Evolutionary conservation across 352 stramenopile species (phyloP), one percentile per base, ranked within the genome.

Genomic region (Peronosclerospora sorghi): DNA sequence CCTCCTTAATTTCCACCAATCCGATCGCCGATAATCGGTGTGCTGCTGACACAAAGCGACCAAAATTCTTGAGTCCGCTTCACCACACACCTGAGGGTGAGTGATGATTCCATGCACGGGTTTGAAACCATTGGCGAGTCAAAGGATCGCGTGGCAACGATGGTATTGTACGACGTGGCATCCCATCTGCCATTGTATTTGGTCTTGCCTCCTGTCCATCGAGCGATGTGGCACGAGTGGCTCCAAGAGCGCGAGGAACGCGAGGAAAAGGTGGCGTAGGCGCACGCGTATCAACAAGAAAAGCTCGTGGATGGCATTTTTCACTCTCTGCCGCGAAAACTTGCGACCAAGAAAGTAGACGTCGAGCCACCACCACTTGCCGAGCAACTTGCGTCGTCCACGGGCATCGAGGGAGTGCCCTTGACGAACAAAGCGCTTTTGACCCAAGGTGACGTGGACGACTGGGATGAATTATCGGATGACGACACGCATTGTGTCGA

Each of bases 211-310:
- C 83, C 81, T 2, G n/a, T 63, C 13, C 95, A 94, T 45, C 78
- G 83, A 6, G 71, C 85, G 2, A 66, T 97, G 57, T 97, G 91
- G 91, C 56, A 82, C 17, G 30, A 47, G n/a, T 91, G 76, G 76
- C 55, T 68, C 1, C 59, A 65, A 0, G 51, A 62, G 12, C 59
- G 73, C 27, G 54, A 81, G 13, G 45, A 65, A 6, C 46, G 54
- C 13, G 60, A 64, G 0, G 59, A 56, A 2, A 61, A 61, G 12
- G 58, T 53, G 6, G 54, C 56, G 6, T 65, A 67, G 5, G 52
- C 59, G 5, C 40, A 68, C 36, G 71, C 64, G 6, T 48, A 74
- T 12, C 62, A 71, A 35, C 72, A 85, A 28, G 69, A 88, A 23
- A 43, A 63, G 13, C 36, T 85, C 1, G 32, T 88, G 10, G 60